Conservation (phyloP, 345 rosid genomes). For the Psidium friedrichsthalianum region DNA sequence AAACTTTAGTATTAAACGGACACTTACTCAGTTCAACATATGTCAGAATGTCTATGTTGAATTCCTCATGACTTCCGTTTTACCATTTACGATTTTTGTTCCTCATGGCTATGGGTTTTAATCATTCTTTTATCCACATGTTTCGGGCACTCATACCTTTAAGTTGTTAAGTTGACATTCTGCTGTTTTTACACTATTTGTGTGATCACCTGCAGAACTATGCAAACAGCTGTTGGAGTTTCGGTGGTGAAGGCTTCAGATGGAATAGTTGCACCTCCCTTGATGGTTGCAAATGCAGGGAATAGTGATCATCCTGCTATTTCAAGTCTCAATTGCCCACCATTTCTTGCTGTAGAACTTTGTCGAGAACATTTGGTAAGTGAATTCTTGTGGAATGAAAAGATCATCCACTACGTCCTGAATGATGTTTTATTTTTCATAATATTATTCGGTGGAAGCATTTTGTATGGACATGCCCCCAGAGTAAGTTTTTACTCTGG, state of each 20-base stretch:
- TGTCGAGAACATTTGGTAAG: slow-evolving; percentile 73
- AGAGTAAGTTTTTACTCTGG: neutral
- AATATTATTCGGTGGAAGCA: neutral
- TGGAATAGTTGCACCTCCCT: slow-evolving; percentile 5
- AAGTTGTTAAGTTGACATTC: neutral
- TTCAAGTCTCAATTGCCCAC: slow-evolving; percentile 28
- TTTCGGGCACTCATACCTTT: neutral
- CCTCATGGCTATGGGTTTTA: neutral
- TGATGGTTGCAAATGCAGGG: slow-evolving; percentile 4
- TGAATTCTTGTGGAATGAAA: neutral
- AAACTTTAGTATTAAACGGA: neutral
- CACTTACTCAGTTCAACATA: neutral
- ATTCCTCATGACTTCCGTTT: too few relatives aligned
- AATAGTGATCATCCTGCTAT: slow-evolving; percentile 7
- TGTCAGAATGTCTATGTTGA: neutral
- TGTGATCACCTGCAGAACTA: slow-evolving; percentile 27
- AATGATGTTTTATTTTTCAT: neutral
- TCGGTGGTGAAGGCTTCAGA: slow-evolving; percentile 26
- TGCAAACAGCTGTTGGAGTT: slow-evolving; percentile 69
- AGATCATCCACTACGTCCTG: neutral
- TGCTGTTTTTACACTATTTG: neutral
- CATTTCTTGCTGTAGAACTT: slow-evolving; percentile 53
- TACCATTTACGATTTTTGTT: neutral
- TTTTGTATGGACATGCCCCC: neutral
- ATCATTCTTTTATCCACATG: neutral